Base-by-base conservation (phyloP, 2,329 filamentous ascomycete species). In the Dactylellina leptospora region DNA sequence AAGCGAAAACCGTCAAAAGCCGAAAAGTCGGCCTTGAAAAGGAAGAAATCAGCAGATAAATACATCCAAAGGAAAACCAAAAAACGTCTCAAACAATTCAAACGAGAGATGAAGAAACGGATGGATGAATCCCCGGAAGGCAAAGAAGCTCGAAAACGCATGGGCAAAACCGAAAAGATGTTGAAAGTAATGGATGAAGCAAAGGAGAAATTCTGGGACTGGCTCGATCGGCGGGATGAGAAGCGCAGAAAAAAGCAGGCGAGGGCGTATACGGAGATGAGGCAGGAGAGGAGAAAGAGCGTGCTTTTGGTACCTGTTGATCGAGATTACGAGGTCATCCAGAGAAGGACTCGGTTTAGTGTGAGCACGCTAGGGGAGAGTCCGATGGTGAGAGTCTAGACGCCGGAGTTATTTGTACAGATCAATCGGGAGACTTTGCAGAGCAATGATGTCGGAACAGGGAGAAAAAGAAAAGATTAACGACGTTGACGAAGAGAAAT, bases 181-280 rank as follows among this genome's bases (percentile, higher is more conserved):
- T 25, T 71, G 1, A 51, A 58, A n/a, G 58, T 58, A 6, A 62
- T 71, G 50, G 58, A 71, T 45, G 22, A 45, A n/a, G 66, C 66
- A 1, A 71, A 71, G 28, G 66, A 71, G 11, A 71, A 71, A 11
- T 62, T 63, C 13, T 71, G 66, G 66, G 58, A 63, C 4, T 71
- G 66, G 66, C 10, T 71, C 20, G 66, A 71, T 13, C 36, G 60
- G n/a, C 30, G 58, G 8, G 66, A 63, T 4, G 66, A 53, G 20
- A 58, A 71, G 18, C 22, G 54, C 9, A 27, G 64, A 13, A 56
- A 48, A 36, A 53, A 53, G 11, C 23, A 50, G 20, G 47, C n/a
- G 11, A 42, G 25, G 16, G 66, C 51, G 1, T 54, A 71, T 20
- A 40, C 23, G 0, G 42, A 22, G 4, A 62, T 71, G 58, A 42